phyloP scores from a whole-genome alignment of 83 land plant genomes.

The Picea abies region DNA sequence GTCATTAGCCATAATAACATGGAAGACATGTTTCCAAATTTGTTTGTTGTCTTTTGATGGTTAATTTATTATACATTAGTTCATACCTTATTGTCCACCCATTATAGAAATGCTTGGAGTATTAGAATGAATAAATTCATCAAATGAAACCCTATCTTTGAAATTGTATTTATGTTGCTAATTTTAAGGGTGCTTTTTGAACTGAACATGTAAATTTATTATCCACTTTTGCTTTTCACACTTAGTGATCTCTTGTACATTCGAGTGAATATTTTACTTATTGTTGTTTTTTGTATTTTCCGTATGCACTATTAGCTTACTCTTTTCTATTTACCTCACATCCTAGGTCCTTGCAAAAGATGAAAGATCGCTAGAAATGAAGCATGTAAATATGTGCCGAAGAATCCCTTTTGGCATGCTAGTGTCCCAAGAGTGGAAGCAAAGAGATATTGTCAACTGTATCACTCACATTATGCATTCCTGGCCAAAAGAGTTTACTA shows the following conservation, averaged over 20 bases:
- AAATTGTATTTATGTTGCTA: not conserved
- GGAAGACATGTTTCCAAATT: not conserved
- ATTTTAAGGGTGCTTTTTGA: slow-evolving; percentile 54
- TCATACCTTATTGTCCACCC: not conserved
- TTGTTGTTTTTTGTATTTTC: slow-evolving; percentile 41
- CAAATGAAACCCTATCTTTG: not conserved
- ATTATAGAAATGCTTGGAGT: not conserved
- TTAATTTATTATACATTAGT: not conserved
- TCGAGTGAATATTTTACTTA: slow-evolving; percentile 69
- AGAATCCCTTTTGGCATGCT: too few relatives aligned
- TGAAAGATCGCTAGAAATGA: slow-evolving; percentile 99
- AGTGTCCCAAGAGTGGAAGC: too few relatives aligned
- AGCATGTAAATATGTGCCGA: slow-evolving; percentile 35
- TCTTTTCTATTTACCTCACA: too few relatives aligned
- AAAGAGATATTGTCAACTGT: too few relatives aligned
- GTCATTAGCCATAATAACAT: not conserved
- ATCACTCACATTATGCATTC: too few relatives aligned
- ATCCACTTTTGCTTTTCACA: slow-evolving; percentile 50
- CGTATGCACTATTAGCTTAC: slow-evolving; percentile 46
- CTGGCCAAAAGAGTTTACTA: too few relatives aligned
- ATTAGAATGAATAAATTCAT: not conserved
- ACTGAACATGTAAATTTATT: slow-evolving; percentile 75
- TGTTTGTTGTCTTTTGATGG: not conserved
- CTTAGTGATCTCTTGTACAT: slow-evolving; percentile 76
- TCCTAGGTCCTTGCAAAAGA: slow-evolving; percentile 96